Percentiles rank a stretch among this genome's conserved stretches.
Evolutionary conservation across 257 asterid genomes (phyloP).

Genomic region (Nemophila menziesii): DNA sequence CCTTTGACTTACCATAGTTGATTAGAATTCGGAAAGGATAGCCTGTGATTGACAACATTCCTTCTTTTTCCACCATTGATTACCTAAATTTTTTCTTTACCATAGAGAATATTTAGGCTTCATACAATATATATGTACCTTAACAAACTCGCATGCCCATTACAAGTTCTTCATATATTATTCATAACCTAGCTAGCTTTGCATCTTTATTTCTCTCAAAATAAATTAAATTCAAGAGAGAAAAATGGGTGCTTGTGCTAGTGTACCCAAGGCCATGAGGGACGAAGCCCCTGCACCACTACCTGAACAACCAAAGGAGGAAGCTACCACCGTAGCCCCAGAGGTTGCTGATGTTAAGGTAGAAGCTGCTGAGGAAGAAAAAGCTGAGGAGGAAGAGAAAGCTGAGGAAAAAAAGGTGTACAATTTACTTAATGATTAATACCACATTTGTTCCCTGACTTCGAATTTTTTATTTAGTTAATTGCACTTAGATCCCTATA

Average conservation of each 20-base stretch:
- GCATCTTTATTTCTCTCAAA: conserved; percentile 20
- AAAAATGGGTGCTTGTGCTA: conserved; percentile 52
- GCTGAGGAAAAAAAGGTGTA: conserved; percentile 16
- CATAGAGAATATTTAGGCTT: conserved; percentile 13
- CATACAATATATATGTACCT: conserved; percentile 1
- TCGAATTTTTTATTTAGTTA: too few species aligned
- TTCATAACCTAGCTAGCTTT: conserved; percentile 9
- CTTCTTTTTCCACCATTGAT: background rate
- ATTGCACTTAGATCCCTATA: too few species aligned
- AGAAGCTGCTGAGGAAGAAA: conserved; percentile 10
- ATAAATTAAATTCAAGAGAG: background rate
- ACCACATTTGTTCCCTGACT: background rate
- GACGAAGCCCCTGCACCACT: conserved; percentile 21
- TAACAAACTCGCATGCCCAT: conserved; percentile 6
- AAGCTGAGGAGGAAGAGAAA: conserved; percentile 10
- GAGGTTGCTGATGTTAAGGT: conserved; percentile 12
- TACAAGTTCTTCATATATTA: conserved; percentile 1
- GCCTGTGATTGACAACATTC: background rate
- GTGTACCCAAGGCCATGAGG: conserved; percentile 40
- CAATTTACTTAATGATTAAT: background rate
- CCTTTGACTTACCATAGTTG: too few species aligned
- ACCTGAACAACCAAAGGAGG: conserved; percentile 37
- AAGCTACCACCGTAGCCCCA: conserved; percentile 15
- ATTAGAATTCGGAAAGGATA: background rate
- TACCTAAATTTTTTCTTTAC: conserved; percentile 16